A percentile compares a stretch with the other conserved stretches of the same genome.
Evolutionary conservation across 305 asterid species (phyloP).

Genomic region (Rubia balearica): DNA sequence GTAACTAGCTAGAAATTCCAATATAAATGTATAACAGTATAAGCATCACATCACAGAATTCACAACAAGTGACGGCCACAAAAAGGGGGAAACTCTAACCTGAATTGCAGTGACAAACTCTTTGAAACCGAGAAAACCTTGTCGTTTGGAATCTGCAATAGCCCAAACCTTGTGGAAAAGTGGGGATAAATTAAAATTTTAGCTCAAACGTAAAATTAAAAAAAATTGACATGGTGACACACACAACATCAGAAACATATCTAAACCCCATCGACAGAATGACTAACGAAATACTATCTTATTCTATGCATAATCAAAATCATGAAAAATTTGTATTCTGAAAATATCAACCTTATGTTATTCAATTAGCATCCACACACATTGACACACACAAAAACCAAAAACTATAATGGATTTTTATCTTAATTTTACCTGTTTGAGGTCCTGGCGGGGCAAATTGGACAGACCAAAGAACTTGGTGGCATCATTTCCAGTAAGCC

Average conservation of each 20-base stretch:
- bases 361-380: background rate
- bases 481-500: conserved; percentile 74
- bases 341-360: background rate
- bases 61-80: background rate
- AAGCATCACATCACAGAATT: conserved; percentile 14
- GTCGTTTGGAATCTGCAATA: conserved; percentile 23
- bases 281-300: too few relatives aligned
- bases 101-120: conserved; percentile 68
- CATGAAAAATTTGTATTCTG: background rate
- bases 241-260: background rate
- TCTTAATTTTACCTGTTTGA: conserved; percentile 43
- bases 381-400: background rate
- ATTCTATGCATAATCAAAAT: too few relatives aligned
- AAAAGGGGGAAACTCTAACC: conserved; percentile 29
- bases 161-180: conserved; percentile 20
- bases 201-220: background rate
- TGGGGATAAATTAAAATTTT: background rate
- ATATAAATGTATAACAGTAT: conserved; percentile 4
- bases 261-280: too few relatives aligned
- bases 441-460: conserved; percentile 76
- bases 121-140: conserved; percentile 33
- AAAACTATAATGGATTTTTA: background rate
- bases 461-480: conserved; percentile 73
- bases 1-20: conserved; percentile 44
- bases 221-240: background rate